Evolutionary conservation across 257 asterid genomes (phyloP), one percentile per base, ranked within the genome.

Genomic region (Solanum paucissectum): DNA sequence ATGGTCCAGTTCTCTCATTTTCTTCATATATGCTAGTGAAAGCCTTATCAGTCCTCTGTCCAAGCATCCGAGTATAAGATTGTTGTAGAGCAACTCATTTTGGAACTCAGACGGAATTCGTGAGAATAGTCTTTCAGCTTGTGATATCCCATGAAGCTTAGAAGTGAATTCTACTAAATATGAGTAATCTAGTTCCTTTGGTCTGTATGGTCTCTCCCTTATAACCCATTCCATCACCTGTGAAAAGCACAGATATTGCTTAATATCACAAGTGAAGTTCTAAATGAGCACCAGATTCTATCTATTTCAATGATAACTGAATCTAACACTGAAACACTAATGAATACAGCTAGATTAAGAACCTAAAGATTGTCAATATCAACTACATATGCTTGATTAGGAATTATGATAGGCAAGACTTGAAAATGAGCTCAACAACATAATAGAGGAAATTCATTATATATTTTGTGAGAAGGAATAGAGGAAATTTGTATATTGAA

Each of bases 221-320:
- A 95, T 93, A 82, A 96, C 95, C 99, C 99, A 96, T 86, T 96
- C 98, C 98, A 95, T 94, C 90, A 94, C 99, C 99, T 96, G 92
- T 36, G 64, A 88, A 82, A 58, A 81, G 32, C 6, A 16, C 49
- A 84, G 76, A 34, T 85, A 32, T 21, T 33, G 12, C 71, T 29
- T 52, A 49, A 49, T 49, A 20, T 52, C 44, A 52, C 44, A 49
- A 27, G 21, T 44, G 40, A 81, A 81, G 69, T 82, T 49, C 32
- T 18, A 32, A 14, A 32, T 16, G 85, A 27, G 40, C 27, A 44
- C 68, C 66, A 27, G 29, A 81, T 81, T 81, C 68, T 16, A 46
- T 29, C 18, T 9, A 46, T 81, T 27, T 81, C 38, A 16, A 44
- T 27, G 40, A 81, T 27, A 44, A 29, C 68, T 9, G 68, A 81